Conservation (phyloP, 1,139 yeast species). For the Yamadazyma blattariae region DNA sequence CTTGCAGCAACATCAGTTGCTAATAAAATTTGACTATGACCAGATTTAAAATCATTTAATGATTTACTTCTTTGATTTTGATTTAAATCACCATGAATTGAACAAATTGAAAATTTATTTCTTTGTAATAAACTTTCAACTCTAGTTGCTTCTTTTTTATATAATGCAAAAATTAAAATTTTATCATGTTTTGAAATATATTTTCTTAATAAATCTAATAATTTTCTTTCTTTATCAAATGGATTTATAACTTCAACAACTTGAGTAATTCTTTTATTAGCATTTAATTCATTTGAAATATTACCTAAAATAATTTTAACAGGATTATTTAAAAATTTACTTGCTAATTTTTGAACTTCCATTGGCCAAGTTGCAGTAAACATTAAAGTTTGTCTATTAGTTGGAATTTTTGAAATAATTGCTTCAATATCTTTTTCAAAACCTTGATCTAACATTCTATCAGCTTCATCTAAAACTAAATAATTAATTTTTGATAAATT, state of each 20-base stretch:
- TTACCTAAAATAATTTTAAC: conserved; percentile 92
- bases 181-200: conserved; percentile 73
- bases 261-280: conserved; percentile 91
- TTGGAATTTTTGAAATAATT: conserved; percentile 58
- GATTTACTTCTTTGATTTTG: conserved; percentile 93
- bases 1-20: conserved; percentile 99
- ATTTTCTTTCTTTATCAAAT: conserved; percentile 70
- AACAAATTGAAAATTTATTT: conserved; percentile 80
- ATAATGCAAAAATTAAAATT: conserved; percentile 86
- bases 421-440: conserved; percentile 93
- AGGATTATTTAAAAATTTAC: conserved; percentile 79
- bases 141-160: conserved; percentile 94
- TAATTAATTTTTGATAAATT: conserved; percentile 68
- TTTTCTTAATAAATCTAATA: conserved; percentile 67
- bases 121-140: conserved; percentile 73
- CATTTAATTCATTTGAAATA: conserved; percentile 83
- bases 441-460: conserved; percentile 94
- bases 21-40: conserved; percentile 69
- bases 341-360: conserved; percentile 90
- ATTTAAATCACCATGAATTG: conserved; percentile 92
- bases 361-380: conserved; percentile 90
- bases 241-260: conserved; percentile 92
- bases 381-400: conserved; percentile 76
- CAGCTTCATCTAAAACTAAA: conserved; percentile 94
- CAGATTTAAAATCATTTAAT: conserved; percentile 78